Evolutionary conservation across 1,139 yeast species (phyloP), one percentile per base, ranked within the genome.

Genomic region (Candida mesenterica): DNA sequence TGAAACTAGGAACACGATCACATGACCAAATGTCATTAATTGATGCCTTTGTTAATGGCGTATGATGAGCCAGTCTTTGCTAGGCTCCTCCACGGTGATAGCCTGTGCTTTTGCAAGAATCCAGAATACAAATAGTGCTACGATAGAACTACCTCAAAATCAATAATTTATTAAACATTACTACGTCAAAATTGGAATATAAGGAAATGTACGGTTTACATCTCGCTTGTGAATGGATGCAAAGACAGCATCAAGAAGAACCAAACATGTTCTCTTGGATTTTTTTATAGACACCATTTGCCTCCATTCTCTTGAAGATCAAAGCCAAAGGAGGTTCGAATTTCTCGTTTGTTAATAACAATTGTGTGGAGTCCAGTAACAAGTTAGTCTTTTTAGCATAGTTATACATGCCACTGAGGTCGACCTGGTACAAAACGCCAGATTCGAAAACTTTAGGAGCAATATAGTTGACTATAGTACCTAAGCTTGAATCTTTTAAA

Each of bases 211-310:
- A 8, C 13, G 8, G 16, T 16, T 9, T 28, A 14, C 8, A 10
- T 9, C 9, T 19, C 22, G 6, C 22, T 19, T 19, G 22, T n/a
- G n/a, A n/a, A n/a, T n/a, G n/a, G n/a, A n/a, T n/a, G n/a, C n/a
- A n/a, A n/a, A n/a, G n/a, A n/a, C n/a, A n/a, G n/a, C n/a, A n/a
- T n/a, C n/a, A n/a, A n/a, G n/a, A n/a, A 19, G 61, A 54, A 6
- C 75, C 75, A 40, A 53, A 66, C 39, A 69, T 52, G 32, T 63
- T 65, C 24, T 47, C 50, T 43, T 62, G 65, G 13, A 69, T 44
- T 22, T 58, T 59, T 26, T 56, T 50, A 43, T 44, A 66, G 14
- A 52, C 61, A 0, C 75, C 75, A 12, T 42, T 37, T 28, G 50
- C 45, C 34, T 69, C 69, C 57, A 65, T 48, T 34, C 56, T 55